A percentile compares a stretch with the other conserved stretches of the same genome.
phyloP scores from a whole-genome alignment of 2,329 filamentous ascomycete genomes.

The Clarireedia homoeocarpa region DNA sequence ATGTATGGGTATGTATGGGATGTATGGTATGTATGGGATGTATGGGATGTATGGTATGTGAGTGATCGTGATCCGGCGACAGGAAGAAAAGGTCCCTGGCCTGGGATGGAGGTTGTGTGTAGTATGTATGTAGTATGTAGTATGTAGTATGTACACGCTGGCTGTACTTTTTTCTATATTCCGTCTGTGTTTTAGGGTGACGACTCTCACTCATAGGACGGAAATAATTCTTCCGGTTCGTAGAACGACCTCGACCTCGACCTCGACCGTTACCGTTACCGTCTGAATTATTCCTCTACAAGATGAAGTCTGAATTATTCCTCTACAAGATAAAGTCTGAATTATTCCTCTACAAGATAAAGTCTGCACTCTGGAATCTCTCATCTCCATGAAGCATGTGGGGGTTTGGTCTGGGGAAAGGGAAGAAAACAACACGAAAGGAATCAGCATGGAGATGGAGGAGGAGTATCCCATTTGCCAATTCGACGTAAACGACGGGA shows the following conservation, averaged over 20 bases:
- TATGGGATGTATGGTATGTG: background rate
- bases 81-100: background rate
- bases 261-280: background rate
- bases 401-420: background rate
- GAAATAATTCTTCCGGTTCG: slow-evolving; percentile 7
- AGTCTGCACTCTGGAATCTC: background rate
- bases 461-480: no score
- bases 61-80: background rate
- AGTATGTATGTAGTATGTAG: no score
- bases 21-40: no score
- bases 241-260: slow-evolving; percentile 5
- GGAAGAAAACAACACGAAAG: background rate
- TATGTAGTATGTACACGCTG: no score
- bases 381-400: background rate
- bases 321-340: background rate
- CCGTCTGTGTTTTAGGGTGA: background rate
- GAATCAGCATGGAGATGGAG: no score
- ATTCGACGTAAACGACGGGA: no score
- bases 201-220: slow-evolving; percentile 1
- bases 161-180: no score
- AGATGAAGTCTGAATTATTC: background rate
- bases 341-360: background rate
- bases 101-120: background rate
- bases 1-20: background rate
- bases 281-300: background rate